phyloP scores from a whole-genome alignment of 345 rosid species.

The Euphorbia pulcherrima region DNA sequence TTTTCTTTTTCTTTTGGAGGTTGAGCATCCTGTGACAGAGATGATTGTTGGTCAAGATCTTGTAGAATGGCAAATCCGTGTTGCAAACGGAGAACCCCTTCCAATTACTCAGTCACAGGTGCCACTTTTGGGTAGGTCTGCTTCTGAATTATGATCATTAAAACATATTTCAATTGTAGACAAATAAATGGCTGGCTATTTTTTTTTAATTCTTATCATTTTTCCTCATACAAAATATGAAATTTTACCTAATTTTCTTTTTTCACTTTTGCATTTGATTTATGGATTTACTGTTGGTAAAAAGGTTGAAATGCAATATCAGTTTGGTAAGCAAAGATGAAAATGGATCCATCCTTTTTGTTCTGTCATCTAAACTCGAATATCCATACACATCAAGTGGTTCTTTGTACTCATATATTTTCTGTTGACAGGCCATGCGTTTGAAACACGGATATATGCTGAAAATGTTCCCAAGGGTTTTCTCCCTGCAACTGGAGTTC shows the following conservation, averaged over 20 bases:
- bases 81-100: slow-evolving; percentile 85
- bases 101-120: slow-evolving; percentile 72
- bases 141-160: slow-evolving; percentile 11
- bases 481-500: slow-evolving; percentile 93
- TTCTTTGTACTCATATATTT: neutral
- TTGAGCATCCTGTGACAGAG: slow-evolving; percentile 98
- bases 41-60: slow-evolving; percentile 97
- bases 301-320: neutral
- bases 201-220: neutral
- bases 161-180: neutral
- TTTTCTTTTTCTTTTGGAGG: slow-evolving; percentile 45
- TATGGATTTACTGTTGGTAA: neutral
- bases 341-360: neutral
- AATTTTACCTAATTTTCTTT: neutral
- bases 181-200: neutral
- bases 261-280: neutral
- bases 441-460: slow-evolving; percentile 92
- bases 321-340: neutral
- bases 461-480: slow-evolving; percentile 91
- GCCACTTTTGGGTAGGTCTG: slow-evolving; percentile 60
- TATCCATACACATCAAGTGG: neutral
- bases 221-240: neutral
- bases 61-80: slow-evolving; percentile 90
- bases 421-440: slow-evolving; percentile 74
- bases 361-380: neutral